phyloP scores from a whole-genome alignment of 768 basidiomycete genomes.

The Lactifluus hygrophoroides region DNA sequence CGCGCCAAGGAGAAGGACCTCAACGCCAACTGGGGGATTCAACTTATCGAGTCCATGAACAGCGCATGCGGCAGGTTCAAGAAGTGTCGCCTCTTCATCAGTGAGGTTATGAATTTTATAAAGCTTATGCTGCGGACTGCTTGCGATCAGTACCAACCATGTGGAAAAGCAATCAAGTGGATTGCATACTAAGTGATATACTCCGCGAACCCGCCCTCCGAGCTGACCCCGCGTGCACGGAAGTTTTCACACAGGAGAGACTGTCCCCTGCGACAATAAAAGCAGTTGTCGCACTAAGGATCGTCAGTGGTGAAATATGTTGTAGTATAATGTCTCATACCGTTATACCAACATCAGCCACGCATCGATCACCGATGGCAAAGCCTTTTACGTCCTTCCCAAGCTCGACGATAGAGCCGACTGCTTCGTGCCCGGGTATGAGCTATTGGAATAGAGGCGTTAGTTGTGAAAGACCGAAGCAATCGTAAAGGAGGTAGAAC shows the following conservation, averaged over 20 bases:
- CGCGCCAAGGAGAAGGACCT: constrained; percentile 81
- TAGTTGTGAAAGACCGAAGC: background rate
- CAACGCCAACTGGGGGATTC: constrained; percentile 69
- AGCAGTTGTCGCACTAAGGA: constrained; percentile 69
- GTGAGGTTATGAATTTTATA: constrained; percentile 85
- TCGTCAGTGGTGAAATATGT: background rate
- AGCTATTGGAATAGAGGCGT: constrained; percentile 32
- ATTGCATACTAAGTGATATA: constrained; percentile 75
- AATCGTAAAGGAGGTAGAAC: background rate
- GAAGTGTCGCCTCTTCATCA: constrained; percentile 79
- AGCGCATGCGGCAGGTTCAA: constrained; percentile 88
- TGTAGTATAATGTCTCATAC: constrained; percentile 34
- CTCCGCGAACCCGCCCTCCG: constrained; percentile 84
- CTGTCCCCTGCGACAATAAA: constrained; percentile 82
- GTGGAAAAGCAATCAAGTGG: background rate
- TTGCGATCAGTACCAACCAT: background rate
- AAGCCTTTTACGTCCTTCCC: constrained; percentile 79
- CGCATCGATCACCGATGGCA: constrained; percentile 69
- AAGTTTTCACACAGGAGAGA: constrained; percentile 81
- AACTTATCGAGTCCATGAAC: constrained; percentile 90
- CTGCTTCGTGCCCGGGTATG: constrained; percentile 67
- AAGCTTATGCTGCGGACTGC: constrained; percentile 60
- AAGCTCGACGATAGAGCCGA: constrained; percentile 63
- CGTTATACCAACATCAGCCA: constrained; percentile 70
- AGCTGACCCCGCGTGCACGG: constrained; percentile 67